Percentiles rank a stretch among this genome's conserved stretches.
Evolutionary conservation across 1,139 yeast species (phyloP).

Genomic region (Nakaseomyces sp.): DNA sequence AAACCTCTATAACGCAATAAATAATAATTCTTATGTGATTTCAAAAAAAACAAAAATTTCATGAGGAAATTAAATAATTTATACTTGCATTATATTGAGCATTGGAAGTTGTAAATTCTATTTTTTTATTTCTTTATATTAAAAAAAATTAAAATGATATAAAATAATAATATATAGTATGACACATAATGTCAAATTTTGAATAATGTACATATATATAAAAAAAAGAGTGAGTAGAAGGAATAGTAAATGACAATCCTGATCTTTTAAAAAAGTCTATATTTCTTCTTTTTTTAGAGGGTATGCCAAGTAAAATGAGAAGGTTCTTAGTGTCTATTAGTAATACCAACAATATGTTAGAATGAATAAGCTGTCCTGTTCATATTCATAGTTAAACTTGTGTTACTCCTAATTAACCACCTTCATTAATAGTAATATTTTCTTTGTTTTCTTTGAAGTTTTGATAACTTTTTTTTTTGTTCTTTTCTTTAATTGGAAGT

Average conservation of each 20-base stretch:
- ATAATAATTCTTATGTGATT: too few relatives aligned
- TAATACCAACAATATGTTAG: too few relatives aligned
- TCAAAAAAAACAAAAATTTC: too few relatives aligned
- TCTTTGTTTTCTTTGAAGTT: not conserved
- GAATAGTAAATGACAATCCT: not conserved
- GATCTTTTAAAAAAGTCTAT: not conserved
- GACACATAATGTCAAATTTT: not conserved
- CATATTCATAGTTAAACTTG: not conserved
- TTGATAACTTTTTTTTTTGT: not conserved
- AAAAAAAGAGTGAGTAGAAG: not conserved
- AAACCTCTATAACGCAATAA: too few relatives aligned
- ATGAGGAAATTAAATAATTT: too few relatives aligned
- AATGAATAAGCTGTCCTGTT: not conserved
- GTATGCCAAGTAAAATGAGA: not conserved
- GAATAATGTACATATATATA: not conserved
- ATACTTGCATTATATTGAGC: too few relatives aligned
- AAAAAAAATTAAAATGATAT: not conserved
- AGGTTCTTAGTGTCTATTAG: not conserved
- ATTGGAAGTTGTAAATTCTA: too few relatives aligned
- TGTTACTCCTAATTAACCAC: too few relatives aligned
- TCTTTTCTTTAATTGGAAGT: slow-evolving; percentile 36
- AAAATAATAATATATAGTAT: not conserved
- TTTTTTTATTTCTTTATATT: not conserved
- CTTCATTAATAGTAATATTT: too few relatives aligned
- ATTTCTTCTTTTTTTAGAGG: not conserved